A percentile compares a stretch with the other conserved stretches of the same genome.
phyloP scores from a whole-genome alignment of 1,284 basidiomycete genomes.

The Sanghuangporus baumii region DNA sequence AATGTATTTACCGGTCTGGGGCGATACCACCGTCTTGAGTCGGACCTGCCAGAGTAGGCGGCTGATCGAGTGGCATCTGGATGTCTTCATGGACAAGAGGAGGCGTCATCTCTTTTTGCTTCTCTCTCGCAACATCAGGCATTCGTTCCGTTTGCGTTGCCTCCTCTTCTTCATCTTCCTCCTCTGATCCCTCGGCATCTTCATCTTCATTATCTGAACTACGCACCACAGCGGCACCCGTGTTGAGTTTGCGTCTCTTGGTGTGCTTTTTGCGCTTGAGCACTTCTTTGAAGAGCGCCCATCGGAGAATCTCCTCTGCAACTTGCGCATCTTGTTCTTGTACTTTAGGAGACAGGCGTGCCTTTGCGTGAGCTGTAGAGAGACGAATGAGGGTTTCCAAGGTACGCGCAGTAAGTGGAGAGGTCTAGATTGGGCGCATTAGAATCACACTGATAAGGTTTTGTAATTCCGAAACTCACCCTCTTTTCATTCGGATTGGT shows the following conservation, averaged over 20 bases:
- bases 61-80: constrained; percentile 48
- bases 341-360: constrained; percentile 83
- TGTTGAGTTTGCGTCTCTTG: constrained; percentile 79
- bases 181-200: constrained; percentile 42
- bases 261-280: constrained; percentile 64
- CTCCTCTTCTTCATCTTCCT: constrained; percentile 38
- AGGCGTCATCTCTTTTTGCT: constrained; percentile 27
- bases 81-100: constrained; percentile 35
- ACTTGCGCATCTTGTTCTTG: constrained; percentile 84
- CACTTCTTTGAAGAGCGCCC: constrained; percentile 97
- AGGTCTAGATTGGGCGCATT: constrained; percentile 56
- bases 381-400: constrained; percentile 98
- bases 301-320: constrained; percentile 94
- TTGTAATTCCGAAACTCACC: constrained; percentile 39
- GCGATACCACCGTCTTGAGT: constrained; percentile 37
- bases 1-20: constrained; percentile 49
- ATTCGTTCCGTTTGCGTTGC: constrained; percentile 46
- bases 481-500: constrained; percentile 87
- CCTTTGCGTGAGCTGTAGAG: constrained; percentile 96
- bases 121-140: constrained; percentile 31
- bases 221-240: constrained; percentile 39
- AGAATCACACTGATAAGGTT: background rate
- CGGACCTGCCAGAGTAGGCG: constrained; percentile 27
- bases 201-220: constrained; percentile 27
- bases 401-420: constrained; percentile 96